These are phyloP conservation scores for Phytophthora tubulina DNA, from an alignment of 352 stramenopile genomes.

Conservation along the genomic window DNA sequence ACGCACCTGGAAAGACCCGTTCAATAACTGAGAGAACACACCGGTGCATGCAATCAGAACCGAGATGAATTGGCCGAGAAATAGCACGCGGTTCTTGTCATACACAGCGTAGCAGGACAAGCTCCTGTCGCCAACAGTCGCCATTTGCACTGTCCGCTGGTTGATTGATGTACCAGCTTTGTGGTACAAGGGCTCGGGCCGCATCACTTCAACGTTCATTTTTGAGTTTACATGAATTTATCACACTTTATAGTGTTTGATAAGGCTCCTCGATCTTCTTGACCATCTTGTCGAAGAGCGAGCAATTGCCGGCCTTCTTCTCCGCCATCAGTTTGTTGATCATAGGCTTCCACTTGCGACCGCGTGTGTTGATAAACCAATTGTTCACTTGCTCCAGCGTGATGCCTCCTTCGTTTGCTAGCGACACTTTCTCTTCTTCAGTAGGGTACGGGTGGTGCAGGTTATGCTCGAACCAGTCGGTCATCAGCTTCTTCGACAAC, in stretches of 20 bases:
- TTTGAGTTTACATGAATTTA: background rate
- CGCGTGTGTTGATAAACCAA: slow-evolving; percentile 91
- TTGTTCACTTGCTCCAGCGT: slow-evolving; percentile 91
- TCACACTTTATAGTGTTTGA: slow-evolving; percentile 41
- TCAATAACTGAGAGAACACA: slow-evolving; percentile 89
- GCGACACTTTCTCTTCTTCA: slow-evolving; percentile 84
- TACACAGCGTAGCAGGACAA: slow-evolving; percentile 35
- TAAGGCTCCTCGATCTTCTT: slow-evolving; percentile 85
- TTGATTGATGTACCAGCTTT: slow-evolving; percentile 2
- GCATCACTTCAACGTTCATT: background rate
- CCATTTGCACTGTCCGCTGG: slow-evolving; percentile 14
- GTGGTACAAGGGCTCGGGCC: background rate
- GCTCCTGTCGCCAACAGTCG: slow-evolving; percentile 15
- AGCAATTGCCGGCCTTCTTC: slow-evolving; percentile 67
- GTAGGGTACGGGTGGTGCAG: slow-evolving; percentile 88
- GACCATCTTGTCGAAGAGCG: slow-evolving; percentile 81
- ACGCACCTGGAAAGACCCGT: slow-evolving; percentile 77
- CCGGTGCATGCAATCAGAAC: slow-evolving; percentile 89
- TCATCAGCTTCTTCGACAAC: slow-evolving; percentile 73
- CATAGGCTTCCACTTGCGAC: slow-evolving; percentile 90
- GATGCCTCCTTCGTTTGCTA: slow-evolving; percentile 74
- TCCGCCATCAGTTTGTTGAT: slow-evolving; percentile 74
- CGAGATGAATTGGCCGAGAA: slow-evolving; percentile 91
- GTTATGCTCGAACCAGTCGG: slow-evolving; percentile 86
- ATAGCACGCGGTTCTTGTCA: slow-evolving; percentile 64